Evolutionary conservation across 768 basidiomycete species (phyloP), one percentile per base, ranked within the genome.

Genomic region (Termitomyces sp.): DNA sequence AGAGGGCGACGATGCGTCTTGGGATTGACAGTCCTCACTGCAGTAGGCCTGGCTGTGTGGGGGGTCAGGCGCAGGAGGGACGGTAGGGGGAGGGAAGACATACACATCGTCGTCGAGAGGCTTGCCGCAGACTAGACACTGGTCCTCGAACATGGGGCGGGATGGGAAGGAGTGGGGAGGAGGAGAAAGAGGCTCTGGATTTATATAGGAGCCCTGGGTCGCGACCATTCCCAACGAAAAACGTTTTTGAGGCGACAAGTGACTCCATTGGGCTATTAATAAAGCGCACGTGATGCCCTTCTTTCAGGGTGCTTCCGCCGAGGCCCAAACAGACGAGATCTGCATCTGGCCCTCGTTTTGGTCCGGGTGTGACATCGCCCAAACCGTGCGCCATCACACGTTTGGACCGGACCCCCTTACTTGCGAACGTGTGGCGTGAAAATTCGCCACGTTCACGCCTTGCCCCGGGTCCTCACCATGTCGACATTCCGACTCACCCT

Each of bases 51-150:
- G 83, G 59, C 88, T 89, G 62, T 89, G 61, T 56, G 67, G 40
- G 61, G 67, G 65, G 48, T 58, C 38, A 65, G 69, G 65, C 60
- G 57, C 53, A 63, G 49, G 55, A 63, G 46, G 55, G 63, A 54
- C 62, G 65, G 46, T 55, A 63, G 58, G 55, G 39, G 55, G 65
- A 57, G 65, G 52, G 58, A 65, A 59, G 28, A 75, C 81, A 64
- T 78, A 89, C 88, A 82, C 83, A 72, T 87, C 84, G 73, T 82
- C 84, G 64, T 73, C 71, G 66, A 90, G 79, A 58, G 83, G 83
- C 73, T 82, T 86, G 57, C 89, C 87, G 70, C 90, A 92, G 57
- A 81, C 76, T 60, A 92, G 80, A 71, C 90, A 92, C 68, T 87
- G 80, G 79, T 91, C 89, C 81, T 90, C 86, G 73, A 89, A 91